Percentiles rank a stretch among this genome's conserved stretches.
Conservation (phyloP, 2,329 filamentous ascomycete species). For the Pseudogymnoascus sp. region DNA sequence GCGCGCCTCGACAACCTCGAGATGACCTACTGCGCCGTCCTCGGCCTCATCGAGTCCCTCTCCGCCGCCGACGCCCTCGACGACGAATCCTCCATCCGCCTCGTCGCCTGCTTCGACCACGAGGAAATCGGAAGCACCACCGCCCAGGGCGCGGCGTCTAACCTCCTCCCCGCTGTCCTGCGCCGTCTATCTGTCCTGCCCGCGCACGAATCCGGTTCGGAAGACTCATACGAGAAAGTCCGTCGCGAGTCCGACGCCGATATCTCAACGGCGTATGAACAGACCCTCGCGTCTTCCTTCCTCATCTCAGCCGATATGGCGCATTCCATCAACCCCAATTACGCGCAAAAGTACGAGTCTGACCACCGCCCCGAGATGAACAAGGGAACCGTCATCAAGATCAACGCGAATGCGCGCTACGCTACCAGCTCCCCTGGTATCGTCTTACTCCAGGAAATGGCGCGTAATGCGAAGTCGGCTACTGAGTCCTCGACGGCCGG, state of each 20-base stretch:
- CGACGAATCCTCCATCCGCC: conserved; percentile 71
- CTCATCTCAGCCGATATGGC: conserved; percentile 97
- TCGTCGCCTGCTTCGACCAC: conserved; percentile 95
- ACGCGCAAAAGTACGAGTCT: conserved; percentile 80
- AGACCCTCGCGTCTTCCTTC: conserved; percentile 85
- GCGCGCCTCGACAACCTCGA: conserved; percentile 92
- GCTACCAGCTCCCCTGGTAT: conserved; percentile 95
- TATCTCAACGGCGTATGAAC: conserved; percentile 78
- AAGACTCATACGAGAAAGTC: conserved; percentile 58
- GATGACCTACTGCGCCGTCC: conserved; percentile 90
- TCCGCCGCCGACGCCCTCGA: conserved; percentile 57
- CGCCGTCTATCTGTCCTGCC: conserved; percentile 78
- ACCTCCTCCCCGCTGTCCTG: conserved; percentile 79
- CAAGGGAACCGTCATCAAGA: conserved; percentile 91
- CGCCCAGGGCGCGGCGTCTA: conserved; percentile 89
- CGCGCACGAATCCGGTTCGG: conserved; percentile 42
- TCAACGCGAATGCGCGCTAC: conserved; percentile 96
- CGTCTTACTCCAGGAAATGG: conserved; percentile 82
- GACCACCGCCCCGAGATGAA: conserved; percentile 94
- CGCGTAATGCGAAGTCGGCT: conserved; percentile 49
- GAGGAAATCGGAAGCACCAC: conserved; percentile 93
- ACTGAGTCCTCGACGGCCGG: conserved; percentile 46
- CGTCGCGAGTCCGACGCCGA: conserved; percentile 50
- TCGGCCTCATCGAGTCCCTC: conserved; percentile 77
- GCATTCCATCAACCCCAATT: conserved; percentile 93